Evolutionary conservation across 1,284 basidiomycete species (phyloP), one percentile per base, ranked within the genome.

Genomic region (Cryptococcus sp.): DNA sequence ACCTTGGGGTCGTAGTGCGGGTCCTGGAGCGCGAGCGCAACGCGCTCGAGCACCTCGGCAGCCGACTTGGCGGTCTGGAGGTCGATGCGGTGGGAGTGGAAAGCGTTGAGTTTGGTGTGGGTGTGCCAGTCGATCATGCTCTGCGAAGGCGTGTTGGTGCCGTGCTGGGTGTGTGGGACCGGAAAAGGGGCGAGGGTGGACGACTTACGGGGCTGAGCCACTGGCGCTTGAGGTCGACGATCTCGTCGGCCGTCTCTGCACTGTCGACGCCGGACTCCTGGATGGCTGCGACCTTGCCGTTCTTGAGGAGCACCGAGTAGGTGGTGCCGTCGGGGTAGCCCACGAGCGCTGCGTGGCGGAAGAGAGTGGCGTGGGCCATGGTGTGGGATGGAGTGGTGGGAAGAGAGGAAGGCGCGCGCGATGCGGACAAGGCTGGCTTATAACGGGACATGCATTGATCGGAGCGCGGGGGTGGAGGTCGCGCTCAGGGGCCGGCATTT

Each of bases 51-150:
- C 13, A 64, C 65, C 16, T 63, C 59, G 12, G 51, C 45, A 11
- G 63, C 67, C 2, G 65, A 64, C n/a, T 35, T 56, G 8, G 56
- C 57, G 9, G 28, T 33, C 48, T 61, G 44, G 1, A 70, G 56
- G 60, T 71, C 57, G 12, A 70, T 56, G 11, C 70, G 62, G 36
- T 59, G 59, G 3, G 52, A 23, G 16, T 60, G 61, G 20, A 68
- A 52, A 23, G 68, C 59, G 59, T 65, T 67, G 35, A 67, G 56
- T 18, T 62, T 60, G 37, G 66, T 69, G 56, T 72, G 71, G 9
- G 63, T 65, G 57, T 72, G 71, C 50, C 58, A 59, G 53, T 72
- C 71, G 18, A 70, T 57, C 38, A 72, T 53, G 11, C 64, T 61
- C 46, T 69, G 24, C 18, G 24, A 3, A 38, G 12, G n/a, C 15